These are phyloP conservation scores for Pseudopithomyces chartarum DNA, from an alignment of 2,329 filamentous ascomycete species.

Conservation along the genomic window DNA sequence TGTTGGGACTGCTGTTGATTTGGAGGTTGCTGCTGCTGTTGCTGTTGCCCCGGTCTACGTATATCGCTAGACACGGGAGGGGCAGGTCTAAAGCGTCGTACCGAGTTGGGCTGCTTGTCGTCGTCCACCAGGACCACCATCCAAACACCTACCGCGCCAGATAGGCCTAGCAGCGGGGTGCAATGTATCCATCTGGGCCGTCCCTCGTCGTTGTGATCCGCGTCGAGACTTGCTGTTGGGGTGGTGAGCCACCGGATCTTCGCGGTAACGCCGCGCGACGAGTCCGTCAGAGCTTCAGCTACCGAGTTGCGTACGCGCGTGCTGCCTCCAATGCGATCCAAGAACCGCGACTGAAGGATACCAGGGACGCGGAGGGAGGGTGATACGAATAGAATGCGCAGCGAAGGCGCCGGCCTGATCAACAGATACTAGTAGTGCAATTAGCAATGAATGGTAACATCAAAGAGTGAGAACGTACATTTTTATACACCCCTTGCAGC, in stretches of 20 bases:
- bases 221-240: slow-evolving; percentile 39
- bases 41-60: slow-evolving; percentile 14
- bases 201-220: slow-evolving; percentile 58
- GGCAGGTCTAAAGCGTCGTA: slow-evolving; percentile 35
- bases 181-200: slow-evolving; percentile 77
- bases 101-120: slow-evolving; percentile 28
- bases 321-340: slow-evolving; percentile 56
- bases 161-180: slow-evolving; percentile 71
- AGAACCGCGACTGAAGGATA: slow-evolving; percentile 55
- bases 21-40: too few species aligned
- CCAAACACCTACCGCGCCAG: slow-evolving; percentile 75
- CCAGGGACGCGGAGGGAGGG: slow-evolving; percentile 56
- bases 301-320: slow-evolving; percentile 59
- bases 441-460: not conserved
- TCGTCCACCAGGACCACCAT: slow-evolving; percentile 75
- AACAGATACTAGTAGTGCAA: slow-evolving; percentile 49
- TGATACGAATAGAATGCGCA: slow-evolving; percentile 57
- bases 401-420: slow-evolving; percentile 53
- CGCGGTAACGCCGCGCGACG: slow-evolving; percentile 70
- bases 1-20: not conserved
- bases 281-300: slow-evolving; percentile 66
- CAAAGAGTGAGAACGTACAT: slow-evolving; percentile 51
- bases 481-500: slow-evolving; percentile 59
- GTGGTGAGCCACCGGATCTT: slow-evolving; percentile 70
- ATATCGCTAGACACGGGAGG: slow-evolving; percentile 37